Conservation (phyloP, 306 rosid species). For the Dalbergia cochinchinensis region DNA sequence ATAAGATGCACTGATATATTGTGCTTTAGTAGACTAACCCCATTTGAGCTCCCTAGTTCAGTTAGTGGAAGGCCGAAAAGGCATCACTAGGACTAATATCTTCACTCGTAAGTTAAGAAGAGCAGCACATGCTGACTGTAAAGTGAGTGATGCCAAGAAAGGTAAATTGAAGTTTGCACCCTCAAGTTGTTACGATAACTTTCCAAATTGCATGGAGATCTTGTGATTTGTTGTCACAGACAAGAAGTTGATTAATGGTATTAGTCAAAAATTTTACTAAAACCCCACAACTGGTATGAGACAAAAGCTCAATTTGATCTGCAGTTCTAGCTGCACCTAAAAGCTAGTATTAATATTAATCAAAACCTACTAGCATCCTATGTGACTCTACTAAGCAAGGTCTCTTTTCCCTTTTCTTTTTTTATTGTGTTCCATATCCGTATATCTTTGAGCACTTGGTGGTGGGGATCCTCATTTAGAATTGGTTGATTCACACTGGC, state of each 20-base stretch:
- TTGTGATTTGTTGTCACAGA: slow-evolving; percentile 4
- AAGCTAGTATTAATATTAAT: neutral
- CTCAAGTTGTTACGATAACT: slow-evolving; percentile 20
- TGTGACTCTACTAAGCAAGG: slow-evolving; percentile 20
- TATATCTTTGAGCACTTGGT: neutral
- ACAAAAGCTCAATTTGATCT: slow-evolving; percentile 22
- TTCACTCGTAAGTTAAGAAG: slow-evolving; percentile 16
- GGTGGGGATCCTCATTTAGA: slow-evolving; percentile 35
- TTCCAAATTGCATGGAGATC: slow-evolving; percentile 39
- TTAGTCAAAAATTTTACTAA: neutral
- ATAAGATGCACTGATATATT: slow-evolving; percentile 12
- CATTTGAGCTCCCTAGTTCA: neutral
- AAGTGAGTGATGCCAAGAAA: slow-evolving; percentile 39
- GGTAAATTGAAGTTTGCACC: slow-evolving; percentile 20
- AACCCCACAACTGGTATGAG: neutral
- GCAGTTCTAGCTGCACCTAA: slow-evolving; percentile 1
- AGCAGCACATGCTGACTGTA: slow-evolving; percentile 8
- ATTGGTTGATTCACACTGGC: slow-evolving; percentile 36
- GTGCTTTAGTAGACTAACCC: neutral
- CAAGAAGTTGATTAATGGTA: neutral
- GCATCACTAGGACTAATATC: slow-evolving; percentile 4
- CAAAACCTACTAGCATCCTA: neutral
- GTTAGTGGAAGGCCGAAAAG: neutral
- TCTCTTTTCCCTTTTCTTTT: neutral
- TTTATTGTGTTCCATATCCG: neutral